Evolutionary conservation across 768 basidiomycete genomes (phyloP), one percentile per base, ranked within the genome.

Genomic region (Pisolithus marmoratus): DNA sequence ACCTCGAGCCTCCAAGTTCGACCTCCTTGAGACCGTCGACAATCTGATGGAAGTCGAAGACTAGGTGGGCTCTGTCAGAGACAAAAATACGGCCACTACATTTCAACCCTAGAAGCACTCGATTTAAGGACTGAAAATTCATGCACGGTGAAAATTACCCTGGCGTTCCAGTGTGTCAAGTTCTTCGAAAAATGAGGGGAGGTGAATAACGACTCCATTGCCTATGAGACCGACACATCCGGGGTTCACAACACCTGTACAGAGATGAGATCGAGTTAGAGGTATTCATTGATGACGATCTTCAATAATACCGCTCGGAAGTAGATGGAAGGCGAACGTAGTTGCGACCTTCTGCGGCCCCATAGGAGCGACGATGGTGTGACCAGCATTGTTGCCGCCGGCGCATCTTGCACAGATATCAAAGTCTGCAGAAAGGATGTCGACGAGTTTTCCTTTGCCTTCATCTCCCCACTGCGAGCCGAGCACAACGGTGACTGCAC

Each of bases 11-110:
- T 22, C 96, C 96, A 22, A 98, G 81, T 67, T 98, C 96, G 37
- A 93, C 91, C 69, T 99, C 96, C 68, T 98, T 99, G 63, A 99
- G 74, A 5, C 96, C 96, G 65, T 99, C 96, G 26, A 98, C 96
- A 63, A 98, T 97, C 74, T 99, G 96, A 71, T 99, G 96, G 70
- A 99, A 98, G 67, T 98, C 96, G 63, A 99, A 94, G 31, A 99
- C 96, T 54, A 99, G 84, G 57, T 95, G 92, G 4, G 96, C 92
- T 56, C 96, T 86, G 72, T 98, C 94, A 23, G 95, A 98, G 59
- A 99, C 78, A 67, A 96, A 88, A 19, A 99, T 71, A 31, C 96
- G 85, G 52, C 80, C 79, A 11, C 81, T 80, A 70, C 91, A 95
- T 62, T 87, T 78, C 38, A 99, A 81, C 19, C 95, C 94, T 96